Base-by-base conservation (phyloP, 331 rosid species). In the Quercus phellos region DNA sequence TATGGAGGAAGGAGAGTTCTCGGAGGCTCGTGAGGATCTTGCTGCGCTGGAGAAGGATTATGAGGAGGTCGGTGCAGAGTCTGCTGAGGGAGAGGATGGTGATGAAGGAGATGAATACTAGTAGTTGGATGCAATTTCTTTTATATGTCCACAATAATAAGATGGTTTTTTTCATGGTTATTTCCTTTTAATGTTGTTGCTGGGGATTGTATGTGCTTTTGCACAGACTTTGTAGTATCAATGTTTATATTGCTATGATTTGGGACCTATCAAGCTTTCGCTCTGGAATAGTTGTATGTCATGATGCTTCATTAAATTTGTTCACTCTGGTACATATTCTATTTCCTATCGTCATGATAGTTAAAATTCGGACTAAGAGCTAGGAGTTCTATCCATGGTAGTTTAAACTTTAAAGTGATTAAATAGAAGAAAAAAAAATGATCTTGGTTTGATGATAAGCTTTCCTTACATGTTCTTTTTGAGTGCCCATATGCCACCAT, bases 1-100 rank as follows among this genome's bases (percentile, higher is more conserved):
- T 1, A 91, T 91, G 96, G 96, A 91, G 81, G 96, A 91, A 80
- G 96, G 96, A 51, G 96, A 91, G 77, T 91, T 91, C 86, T 91
- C 96, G 0, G 96, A 91, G 88, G 96, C 96, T 29, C 93, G 96
- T 14, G 93, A 91, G 88, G 96, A 91, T 74, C 93, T 91, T 11
- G 96, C 96, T 81, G 96, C 96, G 4, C 74, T 91, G 22, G 96
- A 91, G 90, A 91, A 91, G 87, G 96, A 91, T 68, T 91, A 91
- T 29, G 96, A 91, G 79, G 96, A 91, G 80, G 96, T 91, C 29
- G 93, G 96, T 5, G 90, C 90, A 0, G 93, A 91, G 85, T 86
- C 93, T 43, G 93, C 89, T 16, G 96, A 90, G 55, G 91, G 89
- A 56, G 96, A 89, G 0, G 93, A 89, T 8, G 90, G 70, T 0